These are phyloP conservation scores for Rhododendron henanense DNA, from an alignment of 148 eudicot species.

Conservation along the genomic window DNA sequence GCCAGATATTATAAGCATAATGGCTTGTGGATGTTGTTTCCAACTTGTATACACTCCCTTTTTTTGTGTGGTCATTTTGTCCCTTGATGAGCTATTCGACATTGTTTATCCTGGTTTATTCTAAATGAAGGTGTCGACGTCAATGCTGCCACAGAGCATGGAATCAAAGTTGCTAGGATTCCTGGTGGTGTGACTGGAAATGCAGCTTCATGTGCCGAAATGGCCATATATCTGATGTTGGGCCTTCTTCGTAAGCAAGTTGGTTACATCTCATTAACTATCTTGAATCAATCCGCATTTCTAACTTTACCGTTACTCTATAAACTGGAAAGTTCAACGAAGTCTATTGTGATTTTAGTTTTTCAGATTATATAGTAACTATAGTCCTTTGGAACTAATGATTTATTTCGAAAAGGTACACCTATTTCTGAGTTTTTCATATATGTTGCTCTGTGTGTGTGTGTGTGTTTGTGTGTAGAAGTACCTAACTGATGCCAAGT, in stretches of 20 bases:
- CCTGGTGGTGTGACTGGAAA: conserved; percentile 68
- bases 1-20: background rate
- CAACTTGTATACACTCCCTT: background rate
- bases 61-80: background rate
- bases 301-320: background rate
- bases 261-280: conserved; percentile 14
- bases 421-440: background rate
- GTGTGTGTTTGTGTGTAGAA: background rate
- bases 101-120: background rate
- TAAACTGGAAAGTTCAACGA: background rate
- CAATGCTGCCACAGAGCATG: conserved; percentile 66
- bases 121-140: conserved; percentile 71
- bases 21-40: background rate
- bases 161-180: conserved; percentile 88
- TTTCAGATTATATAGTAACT: too few species aligned
- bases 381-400: background rate
- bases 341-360: background rate
- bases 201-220: conserved; percentile 95
- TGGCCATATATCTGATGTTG: conserved; percentile 87
- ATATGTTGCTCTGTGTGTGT: background rate
- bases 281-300: conserved; percentile 5
- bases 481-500: background rate
- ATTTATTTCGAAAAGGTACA: background rate
- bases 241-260: conserved; percentile 95
- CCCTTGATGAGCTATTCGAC: background rate